A percentile compares a stretch with the other conserved stretches of the same genome.
phyloP scores from a whole-genome alignment of 1,284 basidiomycete species.

The Chalciporus sp. region DNA sequence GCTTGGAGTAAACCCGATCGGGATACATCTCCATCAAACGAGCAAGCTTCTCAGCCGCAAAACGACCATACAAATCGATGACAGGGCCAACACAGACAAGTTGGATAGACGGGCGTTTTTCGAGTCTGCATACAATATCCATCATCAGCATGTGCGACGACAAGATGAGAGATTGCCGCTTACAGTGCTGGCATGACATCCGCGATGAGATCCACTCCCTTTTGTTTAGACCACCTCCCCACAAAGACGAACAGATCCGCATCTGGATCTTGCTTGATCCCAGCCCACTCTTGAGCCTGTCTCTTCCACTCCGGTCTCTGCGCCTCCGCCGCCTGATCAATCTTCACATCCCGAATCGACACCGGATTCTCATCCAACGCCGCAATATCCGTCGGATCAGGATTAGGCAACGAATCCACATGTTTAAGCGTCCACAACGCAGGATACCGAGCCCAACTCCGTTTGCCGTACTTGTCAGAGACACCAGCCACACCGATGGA shows the following conservation, averaged over 20 bases:
- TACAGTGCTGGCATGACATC: constrained; percentile 88
- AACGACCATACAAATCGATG: constrained; percentile 91
- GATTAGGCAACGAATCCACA: constrained; percentile 92
- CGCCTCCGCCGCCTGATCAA: constrained; percentile 83
- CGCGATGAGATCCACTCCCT: constrained; percentile 93
- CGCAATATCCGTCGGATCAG: constrained; percentile 91
- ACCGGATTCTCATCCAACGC: constrained; percentile 82
- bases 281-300: constrained; percentile 92
- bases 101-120: constrained; percentile 85
- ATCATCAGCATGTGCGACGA: not conserved
- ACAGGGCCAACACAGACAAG: constrained; percentile 89
- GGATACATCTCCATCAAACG: constrained; percentile 94
- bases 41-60: constrained; percentile 89
- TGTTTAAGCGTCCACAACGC: constrained; percentile 93
- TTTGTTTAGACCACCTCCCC: constrained; percentile 96
- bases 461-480: constrained; percentile 95
- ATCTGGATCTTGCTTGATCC: constrained; percentile 85
- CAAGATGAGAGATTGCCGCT: constrained; percentile 35
- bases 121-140: constrained; percentile 53
- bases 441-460: constrained; percentile 92
- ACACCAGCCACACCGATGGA: constrained; percentile 92
- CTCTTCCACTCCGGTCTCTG: constrained; percentile 87
- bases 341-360: constrained; percentile 70
- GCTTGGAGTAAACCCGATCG: constrained; percentile 90
- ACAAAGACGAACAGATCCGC: constrained; percentile 93